phyloP scores from a whole-genome alignment of 768 basidiomycete species.

The Pulveroboletus sp. region DNA sequence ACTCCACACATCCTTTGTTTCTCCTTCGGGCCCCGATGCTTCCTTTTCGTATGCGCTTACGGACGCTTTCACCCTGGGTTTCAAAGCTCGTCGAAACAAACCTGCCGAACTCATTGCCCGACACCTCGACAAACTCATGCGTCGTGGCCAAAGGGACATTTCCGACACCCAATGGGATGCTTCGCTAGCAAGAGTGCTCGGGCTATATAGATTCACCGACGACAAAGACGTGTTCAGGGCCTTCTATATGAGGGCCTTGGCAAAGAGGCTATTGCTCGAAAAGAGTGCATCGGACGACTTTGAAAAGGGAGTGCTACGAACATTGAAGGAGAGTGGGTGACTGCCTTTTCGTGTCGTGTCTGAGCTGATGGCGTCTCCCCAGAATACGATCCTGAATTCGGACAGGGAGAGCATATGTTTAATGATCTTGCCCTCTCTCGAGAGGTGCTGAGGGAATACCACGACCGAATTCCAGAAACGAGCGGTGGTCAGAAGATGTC shows the following conservation, averaged over 20 bases:
- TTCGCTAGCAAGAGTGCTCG: slow-evolving; percentile 61
- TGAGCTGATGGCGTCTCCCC: slow-evolving; percentile 17
- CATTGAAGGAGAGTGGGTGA: slow-evolving; percentile 72
- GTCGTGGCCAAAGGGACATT: slow-evolving; percentile 72
- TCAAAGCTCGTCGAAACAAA: slow-evolving; percentile 71
- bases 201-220: slow-evolving; percentile 79
- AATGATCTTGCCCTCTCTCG: slow-evolving; percentile 77
- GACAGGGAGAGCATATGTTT: slow-evolving; percentile 94
- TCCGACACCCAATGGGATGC: slow-evolving; percentile 60
- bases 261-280: slow-evolving; percentile 82
- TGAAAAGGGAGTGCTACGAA: slow-evolving; percentile 78
- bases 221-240: slow-evolving; percentile 93
- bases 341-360: not conserved
- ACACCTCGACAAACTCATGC: slow-evolving; percentile 81
- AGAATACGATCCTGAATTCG: slow-evolving; percentile 97
- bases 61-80: slow-evolving; percentile 70
- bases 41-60: slow-evolving; percentile 63
- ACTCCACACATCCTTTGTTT: slow-evolving; percentile 48
- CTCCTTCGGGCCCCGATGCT: slow-evolving; percentile 39
- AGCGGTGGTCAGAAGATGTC: slow-evolving; percentile 48
- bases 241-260: slow-evolving; percentile 84
- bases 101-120: slow-evolving; percentile 94
- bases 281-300: slow-evolving; percentile 84
- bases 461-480: slow-evolving; percentile 38
- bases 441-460: slow-evolving; percentile 67